Base-by-base conservation (phyloP, 176 grass and related monocot genomes). In the Panicum miliaceum region DNA sequence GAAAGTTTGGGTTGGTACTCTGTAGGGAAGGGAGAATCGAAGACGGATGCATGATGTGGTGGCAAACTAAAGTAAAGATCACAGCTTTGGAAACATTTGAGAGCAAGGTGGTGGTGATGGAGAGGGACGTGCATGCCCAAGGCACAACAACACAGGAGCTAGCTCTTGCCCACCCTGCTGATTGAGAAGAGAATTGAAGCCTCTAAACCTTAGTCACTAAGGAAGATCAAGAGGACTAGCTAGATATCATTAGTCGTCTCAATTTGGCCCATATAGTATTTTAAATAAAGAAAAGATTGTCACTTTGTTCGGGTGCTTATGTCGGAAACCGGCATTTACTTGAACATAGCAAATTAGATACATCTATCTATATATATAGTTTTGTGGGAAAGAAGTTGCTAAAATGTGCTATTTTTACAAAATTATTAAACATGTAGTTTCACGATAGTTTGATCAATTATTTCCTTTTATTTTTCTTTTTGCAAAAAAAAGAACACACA, bases 201-300 rank as follows among this genome's bases (percentile, higher is more conserved):
- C 25, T 67, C 54, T 4, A 63, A 86, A 73, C 54, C 84, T 86
- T 86, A 86, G 47, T 80, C 84, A 43, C 76, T 80, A 86, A 86
- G 84, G 64, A 85, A 78, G 67, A 71, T 51, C 46, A 7, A 58
- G 12, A 29, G 4, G 47, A 5, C 12, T 29, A 22, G 51, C n/a
- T 22, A 36, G 34, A 23, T 12, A 27, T 13, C 10, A 61, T 25
- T 36, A 12, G 58, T 15, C 20, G 60, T 27, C 54, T 43, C 37
- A 0, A 14, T 38, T 6, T 40, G 12, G 12, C 22, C 35, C 51
- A 54, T 54, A 12, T 56, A 11, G 36, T 58, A 3, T 63, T 32
- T 15, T 29, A 29, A 32, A 32, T 29, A 29, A 32, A 32, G 6
- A 12, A 15, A 63, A 63, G 3, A 29, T 29, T 32, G 11, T 62